These are phyloP conservation scores for Coprinopsis marcescibilis DNA, from an alignment of 768 basidiomycete species.

Conservation along the genomic window DNA sequence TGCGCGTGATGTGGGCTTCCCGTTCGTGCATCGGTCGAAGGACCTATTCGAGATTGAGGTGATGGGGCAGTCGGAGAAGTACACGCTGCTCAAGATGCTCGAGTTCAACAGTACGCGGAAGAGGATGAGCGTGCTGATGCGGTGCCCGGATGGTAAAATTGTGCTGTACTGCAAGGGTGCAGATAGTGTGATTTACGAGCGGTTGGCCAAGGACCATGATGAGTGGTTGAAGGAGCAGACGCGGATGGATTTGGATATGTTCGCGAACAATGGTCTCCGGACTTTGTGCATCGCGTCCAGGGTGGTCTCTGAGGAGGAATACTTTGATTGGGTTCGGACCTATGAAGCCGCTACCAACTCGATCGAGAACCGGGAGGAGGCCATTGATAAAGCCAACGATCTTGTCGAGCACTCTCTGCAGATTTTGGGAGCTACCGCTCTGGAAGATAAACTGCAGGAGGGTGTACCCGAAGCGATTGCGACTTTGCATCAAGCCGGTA, in stretches of 20 bases:
- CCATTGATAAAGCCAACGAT: conserved; percentile 84
- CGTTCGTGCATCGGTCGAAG: conserved; percentile 74
- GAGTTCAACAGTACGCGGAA: conserved; percentile 96
- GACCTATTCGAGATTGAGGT: conserved; percentile 84
- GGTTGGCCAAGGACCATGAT: conserved; percentile 76
- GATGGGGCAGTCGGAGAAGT: conserved; percentile 81
- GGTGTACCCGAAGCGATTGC: conserved; percentile 97
- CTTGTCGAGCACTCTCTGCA: conserved; percentile 73
- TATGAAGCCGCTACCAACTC: conserved; percentile 82
- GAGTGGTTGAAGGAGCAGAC: conserved; percentile 69
- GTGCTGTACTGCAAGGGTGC: conserved; percentile 96
- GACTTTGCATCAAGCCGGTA: conserved; percentile 84
- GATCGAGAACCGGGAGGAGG: conserved; percentile 79
- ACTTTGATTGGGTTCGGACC: conserved; percentile 66
- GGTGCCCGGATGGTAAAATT: conserved; percentile 76
- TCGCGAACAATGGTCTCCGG: conserved; percentile 88
- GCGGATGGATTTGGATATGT: conserved; percentile 81
- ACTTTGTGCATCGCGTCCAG: conserved; percentile 88
- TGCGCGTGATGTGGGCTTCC: conserved; percentile 90
- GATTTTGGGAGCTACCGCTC: conserved; percentile 91
- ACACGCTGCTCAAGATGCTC: conserved; percentile 71
- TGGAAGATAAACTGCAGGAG: conserved; percentile 96
- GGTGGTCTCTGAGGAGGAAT: conserved; percentile 78
- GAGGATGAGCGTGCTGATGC: conserved; percentile 90
- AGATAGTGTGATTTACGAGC: conserved; percentile 89